Evolutionary conservation across 2,329 filamentous ascomycete species (phyloP).

Genomic region (Ophiostoma ulmi): DNA sequence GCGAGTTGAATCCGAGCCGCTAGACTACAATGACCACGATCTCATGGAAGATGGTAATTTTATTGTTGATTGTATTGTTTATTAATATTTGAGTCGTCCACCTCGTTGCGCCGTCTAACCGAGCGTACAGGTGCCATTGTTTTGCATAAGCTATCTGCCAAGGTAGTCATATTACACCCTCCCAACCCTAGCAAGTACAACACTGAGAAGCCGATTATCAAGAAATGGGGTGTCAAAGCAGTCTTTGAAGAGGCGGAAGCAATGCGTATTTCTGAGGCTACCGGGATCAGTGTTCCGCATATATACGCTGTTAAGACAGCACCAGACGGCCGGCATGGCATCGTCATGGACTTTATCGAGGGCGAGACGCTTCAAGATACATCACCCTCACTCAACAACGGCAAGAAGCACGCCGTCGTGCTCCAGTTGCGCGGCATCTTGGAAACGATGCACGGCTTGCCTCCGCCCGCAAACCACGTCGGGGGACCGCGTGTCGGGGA

Average conservation of each 20-base stretch:
- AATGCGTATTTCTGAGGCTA: background rate
- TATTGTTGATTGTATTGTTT: no score
- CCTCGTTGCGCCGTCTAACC: background rate
- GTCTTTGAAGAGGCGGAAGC: background rate
- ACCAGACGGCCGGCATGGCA: background rate
- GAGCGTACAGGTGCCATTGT: background rate
- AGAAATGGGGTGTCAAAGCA: background rate
- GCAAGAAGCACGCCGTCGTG: background rate
- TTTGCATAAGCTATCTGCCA: background rate
- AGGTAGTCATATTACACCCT: background rate
- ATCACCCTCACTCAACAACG: background rate
- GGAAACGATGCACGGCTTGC: background rate
- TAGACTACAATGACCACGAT: background rate
- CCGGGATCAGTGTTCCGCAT: background rate
- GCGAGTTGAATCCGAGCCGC: background rate
- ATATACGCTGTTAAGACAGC: background rate
- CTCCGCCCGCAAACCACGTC: background rate
- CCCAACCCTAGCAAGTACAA: background rate
- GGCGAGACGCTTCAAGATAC: background rate
- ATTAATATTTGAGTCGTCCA: no score
- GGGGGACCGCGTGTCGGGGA: background rate
- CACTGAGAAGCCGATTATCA: background rate
- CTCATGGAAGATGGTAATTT: background rate
- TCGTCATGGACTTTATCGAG: background rate
- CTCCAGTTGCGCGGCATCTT: background rate